Conservation (phyloP, 2,329 filamentous ascomycete species). For the Aphanocladium album region DNA sequence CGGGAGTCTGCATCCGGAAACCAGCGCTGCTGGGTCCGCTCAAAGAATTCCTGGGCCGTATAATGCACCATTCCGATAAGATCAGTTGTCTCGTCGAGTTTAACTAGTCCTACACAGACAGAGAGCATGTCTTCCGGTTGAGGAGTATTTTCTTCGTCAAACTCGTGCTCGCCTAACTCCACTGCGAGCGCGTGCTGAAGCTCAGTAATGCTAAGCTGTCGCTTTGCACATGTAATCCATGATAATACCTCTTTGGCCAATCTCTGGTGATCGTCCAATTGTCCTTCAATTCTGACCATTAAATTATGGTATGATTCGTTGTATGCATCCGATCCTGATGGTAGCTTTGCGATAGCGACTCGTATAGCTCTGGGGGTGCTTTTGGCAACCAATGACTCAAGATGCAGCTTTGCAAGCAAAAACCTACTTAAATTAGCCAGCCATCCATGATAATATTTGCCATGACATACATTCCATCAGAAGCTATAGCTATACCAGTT, state of each 20-base stretch:
- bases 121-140: slow-evolving; percentile 28
- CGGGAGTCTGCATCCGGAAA: neutral
- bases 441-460: too few species aligned
- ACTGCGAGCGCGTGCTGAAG: slow-evolving; percentile 37
- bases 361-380: too few species aligned
- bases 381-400: neutral
- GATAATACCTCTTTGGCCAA: slow-evolving; percentile 30
- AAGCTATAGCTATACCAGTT: neutral
- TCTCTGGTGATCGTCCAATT: slow-evolving; percentile 24
- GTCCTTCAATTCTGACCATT: slow-evolving; percentile 34
- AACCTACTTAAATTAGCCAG: too few species aligned
- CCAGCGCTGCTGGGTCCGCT: neutral
- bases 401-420: slow-evolving; percentile 7
- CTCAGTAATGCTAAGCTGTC: slow-evolving; percentile 27
- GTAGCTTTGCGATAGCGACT: neutral
- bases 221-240: slow-evolving; percentile 34
- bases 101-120: slow-evolving; percentile 35
- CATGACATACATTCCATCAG: neutral
- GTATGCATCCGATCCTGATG: slow-evolving; percentile 26
- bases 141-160: slow-evolving; percentile 30
- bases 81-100: slow-evolving; percentile 29
- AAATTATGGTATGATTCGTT: slow-evolving; percentile 34
- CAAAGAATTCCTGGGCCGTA: slow-evolving; percentile 5
- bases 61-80: slow-evolving; percentile 30
- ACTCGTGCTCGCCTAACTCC: slow-evolving; percentile 17